phyloP scores from a whole-genome alignment of 2,329 filamentous ascomycete genomes.

The Fusarium veterinarium region DNA sequence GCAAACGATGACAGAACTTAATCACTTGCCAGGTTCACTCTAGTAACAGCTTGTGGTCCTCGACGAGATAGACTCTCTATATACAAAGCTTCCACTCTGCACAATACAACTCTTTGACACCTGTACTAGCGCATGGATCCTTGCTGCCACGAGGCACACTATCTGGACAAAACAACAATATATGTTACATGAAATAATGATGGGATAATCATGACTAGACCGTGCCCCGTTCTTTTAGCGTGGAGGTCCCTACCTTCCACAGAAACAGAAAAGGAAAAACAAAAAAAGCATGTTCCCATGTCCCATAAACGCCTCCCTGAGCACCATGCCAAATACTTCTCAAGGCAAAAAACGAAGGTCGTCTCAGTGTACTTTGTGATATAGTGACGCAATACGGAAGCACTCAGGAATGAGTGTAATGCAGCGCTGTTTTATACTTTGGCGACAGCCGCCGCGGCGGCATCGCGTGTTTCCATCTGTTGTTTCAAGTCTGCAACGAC shows the following conservation, averaged over 20 bases:
- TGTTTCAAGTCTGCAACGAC: conserved; percentile 51
- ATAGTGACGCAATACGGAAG: conserved; percentile 28
- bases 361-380: conserved; percentile 42
- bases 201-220: conserved; percentile 43
- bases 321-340: conserved; percentile 45
- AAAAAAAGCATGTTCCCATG: conserved; percentile 37
- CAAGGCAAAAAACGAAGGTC: conserved; percentile 36
- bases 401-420: background rate
- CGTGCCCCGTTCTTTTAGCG: conserved; percentile 47
- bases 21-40: background rate
- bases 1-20: background rate
- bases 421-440: conserved; percentile 34
- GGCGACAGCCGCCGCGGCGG: conserved; percentile 32
- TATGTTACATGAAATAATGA: conserved; percentile 44
- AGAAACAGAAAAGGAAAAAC: conserved; percentile 13
- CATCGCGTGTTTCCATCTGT: conserved; percentile 49
- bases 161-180: conserved; percentile 39
- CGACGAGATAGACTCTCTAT: conserved; percentile 32
- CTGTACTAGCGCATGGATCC: conserved; percentile 10
- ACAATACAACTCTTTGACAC: conserved; percentile 9
- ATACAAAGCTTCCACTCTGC: conserved; percentile 38
- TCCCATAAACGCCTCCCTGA: conserved; percentile 46
- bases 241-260: conserved; percentile 48
- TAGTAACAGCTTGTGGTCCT: background rate
- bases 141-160: conserved; percentile 40